Base-by-base conservation (phyloP, 139 green algal genomes). In the Mesotaenium endlicherianum region DNA sequence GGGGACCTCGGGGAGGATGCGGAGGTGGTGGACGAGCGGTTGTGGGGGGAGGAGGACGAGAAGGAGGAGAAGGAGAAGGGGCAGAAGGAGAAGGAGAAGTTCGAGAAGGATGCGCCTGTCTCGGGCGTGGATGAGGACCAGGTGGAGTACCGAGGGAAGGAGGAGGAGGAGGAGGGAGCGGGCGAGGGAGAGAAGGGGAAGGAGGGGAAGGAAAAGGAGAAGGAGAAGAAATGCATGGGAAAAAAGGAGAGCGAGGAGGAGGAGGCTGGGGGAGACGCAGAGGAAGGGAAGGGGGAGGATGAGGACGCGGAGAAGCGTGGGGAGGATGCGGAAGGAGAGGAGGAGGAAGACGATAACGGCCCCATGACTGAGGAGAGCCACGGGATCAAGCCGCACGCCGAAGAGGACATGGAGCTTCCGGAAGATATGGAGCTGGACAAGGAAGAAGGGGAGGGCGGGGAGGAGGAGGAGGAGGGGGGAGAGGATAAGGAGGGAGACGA, bases 1-100 rank as follows among this genome's bases (percentile, higher is more conserved):
- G 88, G 87, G 30, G 90, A 95, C 50, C 86, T 47, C 17, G 85
- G 88, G 14, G 89, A 93, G 0, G 87, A 93, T 45, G 89, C 87
- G 40, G 92, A 98, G 26, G 89, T 92, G 6, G 95, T 98, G 43
- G 95, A 98, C 83, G 95, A 98, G 92, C 87, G 88, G 68, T 75
- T 98, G 81, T 98, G 95, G 95, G 88, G 92, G 41, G 72, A 89
- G 38, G 83, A 88, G 20, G 77, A 88, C 16, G 82, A 89, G 74
- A 42, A 91, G 50, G 82, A 92, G 45, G 70, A 91, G 80, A 80
- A 85, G 16, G 55, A 30, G 5, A 64, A 89, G n/a, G n/a, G n/a
- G n/a, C n/a, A n/a, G 70, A 17, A 81, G 42, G 57, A 70, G 31
- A 38, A 91, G 57, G 91, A 94, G 71, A 92, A 92, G 82, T 90